Base-by-base conservation (phyloP, 768 basidiomycete species). In the Omphalotus guepiniiformis region DNA sequence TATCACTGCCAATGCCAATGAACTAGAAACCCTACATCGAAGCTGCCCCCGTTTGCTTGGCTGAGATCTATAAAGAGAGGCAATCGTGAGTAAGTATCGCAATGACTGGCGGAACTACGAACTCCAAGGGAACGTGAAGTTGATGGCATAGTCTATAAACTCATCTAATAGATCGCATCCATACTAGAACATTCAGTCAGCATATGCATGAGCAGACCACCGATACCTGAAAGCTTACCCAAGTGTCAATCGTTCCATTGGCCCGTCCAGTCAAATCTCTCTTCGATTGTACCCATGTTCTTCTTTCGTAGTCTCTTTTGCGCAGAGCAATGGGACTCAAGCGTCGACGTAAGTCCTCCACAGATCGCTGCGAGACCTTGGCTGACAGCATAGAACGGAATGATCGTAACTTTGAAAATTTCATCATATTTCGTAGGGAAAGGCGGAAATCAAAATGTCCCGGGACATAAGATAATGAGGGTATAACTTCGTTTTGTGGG, bases 121-220 rank as follows among this genome's bases (percentile, higher is more conserved):
- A 69, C 67, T 62, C 76, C 75, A 78, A 1, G 86, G 86, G 57
- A 72, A 79, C 1, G 85, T 84, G 57, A 72, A 87, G 57, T 88
- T 89, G 49, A 79, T 42, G 13, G 85, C 82, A 53, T 88, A 88
- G 62, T 88, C 85, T 26, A 84, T 55, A 63, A 82, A 75, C 66
- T 83, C 78, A 48, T 81, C 76, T 39, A 78, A 72, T 9, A 87
- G 58, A 46, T 79, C 69, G 62, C 87, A 88, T 4, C 80, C 80
- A 38, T 83, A 84, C 81, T 76, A 49, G 1, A 52, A 12, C 38
- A 47, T 41, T 50, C 19, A 50, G 16, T 6, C 26, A 32, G 1
- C 7, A n/a, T 22, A 27, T 19, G 12, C 21, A 30, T 30, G 7
- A 42, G 21, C 9, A 22, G 19, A 22, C 18, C 15, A 23, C n/a